Conservation (phyloP, 805 yeast genomes). For the Metschnikowia drakensbergensis region DNA sequence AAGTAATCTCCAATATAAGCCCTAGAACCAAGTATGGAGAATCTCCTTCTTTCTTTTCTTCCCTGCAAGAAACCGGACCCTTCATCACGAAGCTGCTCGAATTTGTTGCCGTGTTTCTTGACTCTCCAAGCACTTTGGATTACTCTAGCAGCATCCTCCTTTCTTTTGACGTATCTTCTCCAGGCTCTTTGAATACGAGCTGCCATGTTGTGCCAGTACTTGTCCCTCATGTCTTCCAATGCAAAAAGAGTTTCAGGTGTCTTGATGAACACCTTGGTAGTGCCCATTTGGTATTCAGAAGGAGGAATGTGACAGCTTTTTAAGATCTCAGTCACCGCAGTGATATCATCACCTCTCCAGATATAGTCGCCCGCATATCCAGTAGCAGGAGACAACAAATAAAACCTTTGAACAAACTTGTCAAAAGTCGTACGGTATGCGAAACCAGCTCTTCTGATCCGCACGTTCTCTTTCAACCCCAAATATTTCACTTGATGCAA, state of each 20-base stretch:
- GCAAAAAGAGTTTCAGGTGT: constrained; percentile 97
- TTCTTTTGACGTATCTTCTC: constrained; percentile 75
- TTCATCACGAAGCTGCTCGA: constrained; percentile 77
- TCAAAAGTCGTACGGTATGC: constrained; percentile 97
- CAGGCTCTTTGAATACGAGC: constrained; percentile 96
- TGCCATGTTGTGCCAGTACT: constrained; percentile 98
- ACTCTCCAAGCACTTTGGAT: constrained; percentile 83
- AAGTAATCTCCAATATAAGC: constrained; percentile 94
- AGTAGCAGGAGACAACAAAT: constrained; percentile 78
- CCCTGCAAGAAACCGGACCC: constrained; percentile 70
- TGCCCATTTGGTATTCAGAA: constrained; percentile 87
- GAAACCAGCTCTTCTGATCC: constrained; percentile 97
- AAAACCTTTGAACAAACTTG: constrained; percentile 92
- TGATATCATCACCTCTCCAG: constrained; percentile 52
- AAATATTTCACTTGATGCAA: constrained; percentile 93
- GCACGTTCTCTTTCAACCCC: constrained; percentile 94
- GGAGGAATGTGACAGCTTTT: constrained; percentile 62
- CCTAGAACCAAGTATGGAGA: constrained; percentile 83
- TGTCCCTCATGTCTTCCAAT: constrained; percentile 91
- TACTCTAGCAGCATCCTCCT: constrained; percentile 79
- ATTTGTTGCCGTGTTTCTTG: constrained; percentile 74
- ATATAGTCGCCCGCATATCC: constrained; percentile 83
- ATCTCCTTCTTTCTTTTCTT: constrained; percentile 83
- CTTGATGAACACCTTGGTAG: constrained; percentile 87
- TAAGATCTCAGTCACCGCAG: constrained; percentile 51